Evolutionary conservation across 2,329 filamentous ascomycete genomes (phyloP), one percentile per base, ranked within the genome.

Genomic region (Tolypocladium tundrense): DNA sequence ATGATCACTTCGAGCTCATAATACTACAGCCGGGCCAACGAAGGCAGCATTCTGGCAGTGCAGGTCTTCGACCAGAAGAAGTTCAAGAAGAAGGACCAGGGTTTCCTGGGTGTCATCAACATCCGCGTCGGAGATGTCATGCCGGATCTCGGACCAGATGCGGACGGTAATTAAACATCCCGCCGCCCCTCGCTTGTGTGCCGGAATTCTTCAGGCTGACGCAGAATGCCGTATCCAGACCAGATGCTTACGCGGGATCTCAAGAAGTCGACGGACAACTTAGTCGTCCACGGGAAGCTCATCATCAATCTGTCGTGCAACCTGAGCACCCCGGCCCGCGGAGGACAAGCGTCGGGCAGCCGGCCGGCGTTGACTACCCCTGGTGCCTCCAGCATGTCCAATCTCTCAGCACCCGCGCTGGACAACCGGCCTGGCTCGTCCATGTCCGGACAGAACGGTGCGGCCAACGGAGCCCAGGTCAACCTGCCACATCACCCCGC

Each of bases 51-150:
- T 69, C 81, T 99, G 53, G 94, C 94, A 9, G 92, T 99, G 53
- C 94, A 99, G 72, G 96, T 99, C 57, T 99, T 99, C 71, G 94
- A 99, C 75, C 94, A 99, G 76, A 97, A 97, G 80, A 99, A 99
- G 78, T 99, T 99, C 79, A 99, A 99, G 82, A 99, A 99, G 85
- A 99, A 97, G 91, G 94, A 99, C 67, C 94, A 99, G 73, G 94
- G 94, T 10, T 99, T 99, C 70, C 81, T 99, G 8, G 94, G 94
- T 59, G 94, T 99, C 57, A 97, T 99, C 69, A 99, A 99, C 72
- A 88, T 99, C 67, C 88, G 92, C 59, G 88, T 99, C 65, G 94
- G 94, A 67, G 92, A 95, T 79, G 88, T 94, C 43, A 91, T 99
- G 66, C 70, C 71, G 35, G 93, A 97, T 71, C 79, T 99, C 63